Evolutionary conservation across 2,329 filamentous ascomycete species (phyloP).

Genomic region (Aspergillus sp.): DNA sequence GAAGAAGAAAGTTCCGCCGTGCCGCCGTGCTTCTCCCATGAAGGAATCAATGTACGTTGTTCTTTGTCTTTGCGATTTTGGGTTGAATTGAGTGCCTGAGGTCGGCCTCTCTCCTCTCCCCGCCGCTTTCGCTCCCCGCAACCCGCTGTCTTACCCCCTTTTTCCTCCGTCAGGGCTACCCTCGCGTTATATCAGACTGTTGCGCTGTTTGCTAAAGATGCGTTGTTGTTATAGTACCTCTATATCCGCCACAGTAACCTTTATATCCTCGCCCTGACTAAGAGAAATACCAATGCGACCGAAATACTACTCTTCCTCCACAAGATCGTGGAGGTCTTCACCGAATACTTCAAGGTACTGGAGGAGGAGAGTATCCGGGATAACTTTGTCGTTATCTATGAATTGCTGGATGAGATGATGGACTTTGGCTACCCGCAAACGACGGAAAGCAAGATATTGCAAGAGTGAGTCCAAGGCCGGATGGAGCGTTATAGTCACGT

Average conservation of each 20-base stretch:
- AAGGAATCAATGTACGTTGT: constrained; percentile 86
- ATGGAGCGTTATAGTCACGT: no score
- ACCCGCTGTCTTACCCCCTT: no score
- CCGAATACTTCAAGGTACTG: constrained; percentile 98
- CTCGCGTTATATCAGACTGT: no score
- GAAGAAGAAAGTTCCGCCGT: constrained; percentile 99
- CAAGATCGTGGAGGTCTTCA: constrained; percentile 97
- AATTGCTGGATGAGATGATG: constrained; percentile 99
- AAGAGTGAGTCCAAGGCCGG: constrained; percentile 56
- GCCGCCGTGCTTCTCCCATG: constrained; percentile 94
- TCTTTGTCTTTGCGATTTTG: not conserved
- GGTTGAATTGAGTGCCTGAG: constrained; percentile 1
- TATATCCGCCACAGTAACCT: constrained; percentile 99
- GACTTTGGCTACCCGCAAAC: constrained; percentile 99
- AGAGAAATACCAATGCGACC: constrained; percentile 97
- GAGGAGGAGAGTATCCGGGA: constrained; percentile 98
- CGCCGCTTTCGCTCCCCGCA: not conserved
- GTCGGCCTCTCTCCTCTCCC: constrained; percentile 1
- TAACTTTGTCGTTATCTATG: constrained; percentile 99
- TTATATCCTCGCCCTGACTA: constrained; percentile 94
- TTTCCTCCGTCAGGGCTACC: no score
- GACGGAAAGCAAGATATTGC: constrained; percentile 95
- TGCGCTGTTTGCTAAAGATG: not conserved
- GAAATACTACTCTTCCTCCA: constrained; percentile 98
- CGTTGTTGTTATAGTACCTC: constrained; percentile 63